Conservation (phyloP, 1,139 yeast genomes). For the Hyphopichia khmerensis region DNA sequence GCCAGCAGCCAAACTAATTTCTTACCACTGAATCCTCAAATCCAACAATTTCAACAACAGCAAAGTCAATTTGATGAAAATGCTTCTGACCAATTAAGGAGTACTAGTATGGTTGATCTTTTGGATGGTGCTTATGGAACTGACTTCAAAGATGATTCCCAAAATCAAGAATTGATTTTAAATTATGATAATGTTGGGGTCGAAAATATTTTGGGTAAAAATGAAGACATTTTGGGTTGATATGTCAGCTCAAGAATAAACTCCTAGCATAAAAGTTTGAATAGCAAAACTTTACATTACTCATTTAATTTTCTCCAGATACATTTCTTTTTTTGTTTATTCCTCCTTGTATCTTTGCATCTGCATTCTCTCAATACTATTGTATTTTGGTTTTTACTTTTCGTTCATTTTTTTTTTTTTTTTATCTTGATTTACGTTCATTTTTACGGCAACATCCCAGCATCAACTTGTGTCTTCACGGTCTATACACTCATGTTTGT, state of each 20-base stretch:
- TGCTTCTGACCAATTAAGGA: slow-evolving; percentile 5
- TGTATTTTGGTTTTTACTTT: not conserved
- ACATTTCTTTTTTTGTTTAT: not conserved
- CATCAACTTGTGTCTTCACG: not conserved
- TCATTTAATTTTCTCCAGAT: not conserved
- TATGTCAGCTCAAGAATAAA: not conserved
- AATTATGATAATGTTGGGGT: slow-evolving; percentile 13
- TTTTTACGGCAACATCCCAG: not conserved
- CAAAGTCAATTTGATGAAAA: slow-evolving; percentile 6
- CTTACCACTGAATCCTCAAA: not conserved
- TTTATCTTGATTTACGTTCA: not conserved
- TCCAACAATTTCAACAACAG: slow-evolving; percentile 2
- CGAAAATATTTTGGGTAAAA: slow-evolving; percentile 11
- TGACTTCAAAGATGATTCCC: slow-evolving; percentile 8
- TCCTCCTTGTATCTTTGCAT: not conserved
- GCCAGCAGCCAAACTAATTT: not conserved
- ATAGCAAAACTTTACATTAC: no score
- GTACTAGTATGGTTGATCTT: slow-evolving; percentile 23
- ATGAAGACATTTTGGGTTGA: slow-evolving; percentile 4
- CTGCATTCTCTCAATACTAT: not conserved
- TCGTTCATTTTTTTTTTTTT: no score
- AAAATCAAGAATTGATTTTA: slow-evolving; percentile 8
- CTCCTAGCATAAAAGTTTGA: not conserved
- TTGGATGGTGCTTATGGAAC: slow-evolving; percentile 24
- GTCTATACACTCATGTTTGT: not conserved